These are phyloP conservation scores for Botryosphaeria agaves DNA, from an alignment of 2,329 filamentous ascomycete species.

Conservation along the genomic window DNA sequence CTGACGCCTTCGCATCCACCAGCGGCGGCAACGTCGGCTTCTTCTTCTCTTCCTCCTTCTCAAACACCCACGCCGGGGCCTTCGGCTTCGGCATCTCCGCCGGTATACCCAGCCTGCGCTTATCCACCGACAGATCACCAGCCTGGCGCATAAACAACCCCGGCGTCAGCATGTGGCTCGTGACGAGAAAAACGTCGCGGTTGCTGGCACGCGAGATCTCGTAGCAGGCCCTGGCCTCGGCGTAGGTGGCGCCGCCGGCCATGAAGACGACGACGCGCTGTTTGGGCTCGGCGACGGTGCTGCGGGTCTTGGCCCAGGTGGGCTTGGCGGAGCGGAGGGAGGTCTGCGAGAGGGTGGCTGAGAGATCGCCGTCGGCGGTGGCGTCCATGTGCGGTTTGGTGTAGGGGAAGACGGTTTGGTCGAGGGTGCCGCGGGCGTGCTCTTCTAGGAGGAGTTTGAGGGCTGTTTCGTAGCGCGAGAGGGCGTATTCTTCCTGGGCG, in stretches of 20 bases:
- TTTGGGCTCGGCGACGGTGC: conserved; percentile 58
- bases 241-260: conserved; percentile 88
- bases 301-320: conserved; percentile 78
- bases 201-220: conserved; percentile 56
- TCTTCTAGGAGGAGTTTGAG: conserved; percentile 74
- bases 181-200: conserved; percentile 74
- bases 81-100: conserved; percentile 63
- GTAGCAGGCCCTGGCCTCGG: conserved; percentile 78
- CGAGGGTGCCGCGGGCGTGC: conserved; percentile 24
- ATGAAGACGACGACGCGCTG: conserved; percentile 89
- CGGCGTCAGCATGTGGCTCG: conserved; percentile 85
- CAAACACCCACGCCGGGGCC: conserved; percentile 73
- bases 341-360: conserved; percentile 29
- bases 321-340: conserved; percentile 85
- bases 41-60: conserved; percentile 41
- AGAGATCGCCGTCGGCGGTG: conserved; percentile 39
- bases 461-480: conserved; percentile 74
- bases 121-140: conserved; percentile 59
- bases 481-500: conserved; percentile 56
- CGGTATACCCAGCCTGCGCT: conserved; percentile 62
- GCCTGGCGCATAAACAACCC: conserved; percentile 69
- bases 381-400: conserved; percentile 40
- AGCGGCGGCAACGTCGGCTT: conserved; percentile 13
- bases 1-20: no score
- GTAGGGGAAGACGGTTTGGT: conserved; percentile 27